Evolutionary conservation across 2,329 filamentous ascomycete genomes (phyloP), one percentile per base, ranked within the genome.

Genomic region (Colletotrichum sp.): DNA sequence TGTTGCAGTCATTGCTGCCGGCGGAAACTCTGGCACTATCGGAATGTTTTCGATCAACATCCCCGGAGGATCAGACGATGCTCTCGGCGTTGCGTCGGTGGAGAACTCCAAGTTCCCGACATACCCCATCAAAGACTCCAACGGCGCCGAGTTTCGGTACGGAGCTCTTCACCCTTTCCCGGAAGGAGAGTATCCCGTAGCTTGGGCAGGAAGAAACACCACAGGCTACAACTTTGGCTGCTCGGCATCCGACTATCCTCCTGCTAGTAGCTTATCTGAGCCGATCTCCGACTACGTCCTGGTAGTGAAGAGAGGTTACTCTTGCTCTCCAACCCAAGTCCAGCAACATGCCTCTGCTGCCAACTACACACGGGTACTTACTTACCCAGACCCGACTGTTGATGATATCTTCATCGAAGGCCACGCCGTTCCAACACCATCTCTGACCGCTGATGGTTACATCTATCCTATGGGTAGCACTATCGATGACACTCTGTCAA

Each of bases 21-120:
- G 88, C 5, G 90, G 90, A 6, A 91, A 92, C 74, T 81, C 83
- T 6, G 89, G 89, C 6, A 79, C 78, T 0, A 48, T 78, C 4
- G 90, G 88, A 30, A 78, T 89, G 71, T 90, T 91, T 78, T 90
- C 87, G 77, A 84, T 89, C 57, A 86, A 85, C 75, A 86, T 86
- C 8, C 88, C 89, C 0, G 86, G 87, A 21, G 85, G 87, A 67
- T 89, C 88, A 70, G 86, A 86, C 71, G 83, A 81, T 32, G 88
- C 89, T 3, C 85, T 86, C 0, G 84, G 88, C 26, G 84, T 92
- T 24, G 88, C 86, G 5, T 90, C 89, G 0, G 84, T 89, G 67
- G 87, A 91, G 78, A 91, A 88, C 78, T 80, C 79, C 15, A 78
- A 86, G 58, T 75, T 78, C 38, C 67, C 67, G 1, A 77, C 77